Conservation (phyloP, 345 rosid genomes). For the Gossypium bickii region DNA sequence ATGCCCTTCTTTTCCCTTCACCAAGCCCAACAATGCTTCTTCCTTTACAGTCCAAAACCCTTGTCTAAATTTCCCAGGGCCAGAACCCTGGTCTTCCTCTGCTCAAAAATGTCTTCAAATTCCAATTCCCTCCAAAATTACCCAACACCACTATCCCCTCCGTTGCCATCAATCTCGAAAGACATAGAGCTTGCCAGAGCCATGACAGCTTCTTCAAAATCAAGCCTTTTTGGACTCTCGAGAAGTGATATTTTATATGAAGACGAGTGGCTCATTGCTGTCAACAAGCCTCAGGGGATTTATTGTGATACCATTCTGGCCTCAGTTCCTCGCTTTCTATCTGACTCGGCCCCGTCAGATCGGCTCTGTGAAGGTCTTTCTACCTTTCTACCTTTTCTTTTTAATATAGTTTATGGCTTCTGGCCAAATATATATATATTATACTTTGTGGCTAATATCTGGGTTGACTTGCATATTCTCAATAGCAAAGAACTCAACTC, state of each 20-base stretch:
- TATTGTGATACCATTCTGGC: constrained; percentile 72
- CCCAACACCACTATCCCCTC: constrained; percentile 75
- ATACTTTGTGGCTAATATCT: not conserved
- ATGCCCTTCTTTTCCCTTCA: constrained; percentile 20
- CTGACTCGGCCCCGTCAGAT: constrained; percentile 21
- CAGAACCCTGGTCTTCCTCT: constrained; percentile 26
- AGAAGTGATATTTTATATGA: constrained; percentile 50
- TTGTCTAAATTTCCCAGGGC: constrained; percentile 19
- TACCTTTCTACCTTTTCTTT: not conserved
- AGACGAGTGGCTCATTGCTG: constrained; percentile 78
- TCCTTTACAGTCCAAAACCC: constrained; percentile 21
- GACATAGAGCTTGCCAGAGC: constrained; percentile 70
- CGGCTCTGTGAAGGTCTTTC: constrained; percentile 23
- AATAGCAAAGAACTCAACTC: too few species aligned
- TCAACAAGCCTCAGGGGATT: constrained; percentile 73
- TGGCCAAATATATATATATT: too few species aligned
- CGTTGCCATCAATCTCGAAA: constrained; percentile 66
- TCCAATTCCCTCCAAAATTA: constrained; percentile 29
- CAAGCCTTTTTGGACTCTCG: constrained; percentile 52
- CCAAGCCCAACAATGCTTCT: constrained; percentile 19
- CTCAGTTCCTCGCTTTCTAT: constrained; percentile 41
- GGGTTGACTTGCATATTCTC: not conserved
- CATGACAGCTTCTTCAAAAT: constrained; percentile 72
- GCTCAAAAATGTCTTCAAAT: constrained; percentile 24
- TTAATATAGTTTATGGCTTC: too few species aligned